Conservation (phyloP, 306 rosid species). For the Trifolium pratense region DNA sequence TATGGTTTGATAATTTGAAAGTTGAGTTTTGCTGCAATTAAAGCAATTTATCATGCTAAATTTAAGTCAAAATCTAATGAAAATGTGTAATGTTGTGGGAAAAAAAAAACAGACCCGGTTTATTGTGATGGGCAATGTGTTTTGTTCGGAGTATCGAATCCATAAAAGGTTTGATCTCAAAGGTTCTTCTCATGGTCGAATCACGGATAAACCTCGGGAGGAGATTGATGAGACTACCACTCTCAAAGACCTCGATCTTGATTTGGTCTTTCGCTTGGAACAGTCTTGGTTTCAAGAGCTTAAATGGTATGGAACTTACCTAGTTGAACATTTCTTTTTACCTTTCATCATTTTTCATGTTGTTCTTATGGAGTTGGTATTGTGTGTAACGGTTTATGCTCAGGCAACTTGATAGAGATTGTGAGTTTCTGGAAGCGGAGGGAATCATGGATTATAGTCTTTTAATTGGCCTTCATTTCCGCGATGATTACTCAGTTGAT, state of each 20-base stretch:
- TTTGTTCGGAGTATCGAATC: conserved; percentile 61
- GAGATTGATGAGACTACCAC: conserved; percentile 67
- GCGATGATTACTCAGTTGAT: conserved; percentile 50
- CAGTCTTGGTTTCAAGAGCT: conserved; percentile 66
- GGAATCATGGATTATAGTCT: conserved; percentile 74
- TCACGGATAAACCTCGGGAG: conserved; percentile 54
- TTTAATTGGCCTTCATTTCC: conserved; percentile 62
- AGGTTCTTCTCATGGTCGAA: conserved; percentile 66
- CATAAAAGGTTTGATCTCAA: conserved; percentile 65
- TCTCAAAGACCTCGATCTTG: conserved; percentile 64
- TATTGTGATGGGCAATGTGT: conserved; percentile 68
- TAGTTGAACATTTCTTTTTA: conserved; percentile 1
- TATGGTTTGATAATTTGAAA: conserved; percentile 31
- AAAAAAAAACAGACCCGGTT: conserved; percentile 53
- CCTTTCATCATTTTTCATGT: not conserved
- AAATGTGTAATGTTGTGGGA: conserved; percentile 8
- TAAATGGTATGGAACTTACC: conserved; percentile 45
- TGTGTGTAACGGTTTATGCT: conserved; percentile 39
- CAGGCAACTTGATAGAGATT: conserved; percentile 70
- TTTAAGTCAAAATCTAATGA: conserved; percentile 20
- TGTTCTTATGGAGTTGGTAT: conserved; percentile 21
- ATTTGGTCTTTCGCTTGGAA: conserved; percentile 59
- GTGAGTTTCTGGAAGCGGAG: conserved; percentile 61
- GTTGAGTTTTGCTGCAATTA: not conserved
- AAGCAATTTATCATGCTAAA: conserved; percentile 22